Base-by-base conservation (phyloP, 345 rosid genomes). In the Citrus inodora region DNA sequence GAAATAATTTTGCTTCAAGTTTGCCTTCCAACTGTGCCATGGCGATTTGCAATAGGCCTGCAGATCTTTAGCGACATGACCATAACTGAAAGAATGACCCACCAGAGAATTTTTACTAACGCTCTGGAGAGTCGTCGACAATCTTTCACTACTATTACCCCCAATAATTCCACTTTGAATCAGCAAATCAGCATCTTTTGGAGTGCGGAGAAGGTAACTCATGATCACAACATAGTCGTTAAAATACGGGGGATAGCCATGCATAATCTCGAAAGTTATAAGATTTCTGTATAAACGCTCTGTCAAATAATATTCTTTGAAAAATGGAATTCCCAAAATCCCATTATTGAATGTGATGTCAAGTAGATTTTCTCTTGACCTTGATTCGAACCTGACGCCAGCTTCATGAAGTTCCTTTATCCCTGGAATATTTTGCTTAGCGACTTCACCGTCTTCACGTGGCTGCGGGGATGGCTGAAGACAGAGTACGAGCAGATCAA, bases 21-120 rank as follows among this genome's bases (percentile, higher is more conserved):
- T 42, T 42, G 48, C 48, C 48, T 42, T 42, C 82, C 80, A 82
- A 25, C 13, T 70, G 28, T 75, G 75, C 63, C 70, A 35, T 10
- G 67, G 35, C 0, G 32, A 63, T 61, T 32, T 60, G 25, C 76
- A 66, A 19, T 79, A 69, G 7, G 3, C 38, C 27, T 61, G 76
- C 19, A 83, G 40, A 4, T 75, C 53, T 8, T 72, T 61, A 24
- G 38, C 64, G 6, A 78, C 27, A 28, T 6, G 4, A 5, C 25
- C 74, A 37, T 61, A 77, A 19, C 73, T 55, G 22, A 27, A 74
- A 17, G 51, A 42, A 42, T 0, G 51, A 42, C 51, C 51, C 51
- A 42, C 51, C 51, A 42, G 51, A 42, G 51, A 2, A 42, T 42
- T 3, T 10, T 42, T 42, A 11, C 16, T 42, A 1, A 77, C 64